phyloP scores from a whole-genome alignment of 805 yeast genomes.

The Zygotorulaspora florentina region DNA sequence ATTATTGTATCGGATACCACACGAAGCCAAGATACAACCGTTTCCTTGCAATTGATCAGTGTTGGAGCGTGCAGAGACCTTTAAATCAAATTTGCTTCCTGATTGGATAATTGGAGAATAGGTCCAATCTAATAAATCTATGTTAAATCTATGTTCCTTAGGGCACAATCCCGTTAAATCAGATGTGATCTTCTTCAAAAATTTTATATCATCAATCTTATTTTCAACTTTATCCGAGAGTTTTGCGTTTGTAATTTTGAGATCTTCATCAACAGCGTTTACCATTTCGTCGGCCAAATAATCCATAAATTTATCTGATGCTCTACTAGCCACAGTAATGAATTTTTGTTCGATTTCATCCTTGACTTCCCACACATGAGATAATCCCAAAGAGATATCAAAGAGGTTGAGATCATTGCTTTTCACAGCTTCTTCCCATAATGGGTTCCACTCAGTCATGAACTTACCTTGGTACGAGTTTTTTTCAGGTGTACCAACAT shows the following conservation, averaged over 20 bases:
- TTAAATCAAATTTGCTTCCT: constrained; percentile 79
- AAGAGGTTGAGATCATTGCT: constrained; percentile 40
- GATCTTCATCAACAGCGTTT: constrained; percentile 79
- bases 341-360: constrained; percentile 72
- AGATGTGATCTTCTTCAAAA: constrained; percentile 53
- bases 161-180: constrained; percentile 36
- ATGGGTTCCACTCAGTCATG: constrained; percentile 68
- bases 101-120: constrained; percentile 88
- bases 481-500: constrained; percentile 65
- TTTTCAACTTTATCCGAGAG: constrained; percentile 73
- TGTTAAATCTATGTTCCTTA: constrained; percentile 63
- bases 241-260: constrained; percentile 65
- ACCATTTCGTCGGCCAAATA: constrained; percentile 85
- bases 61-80: constrained; percentile 75
- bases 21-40: constrained; percentile 76
- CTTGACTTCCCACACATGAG: constrained; percentile 62
- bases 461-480: constrained; percentile 83
- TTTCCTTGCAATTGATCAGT: constrained; percentile 58
- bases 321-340: constrained; percentile 66
- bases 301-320: constrained; percentile 75
- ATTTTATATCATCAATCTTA: constrained; percentile 74
- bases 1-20: constrained; percentile 82
- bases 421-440: constrained; percentile 38
- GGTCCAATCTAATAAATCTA: constrained; percentile 83
- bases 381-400: constrained; percentile 53